Base-by-base conservation (phyloP, 805 yeast species). In the Candida arabinofermentans region DNA sequence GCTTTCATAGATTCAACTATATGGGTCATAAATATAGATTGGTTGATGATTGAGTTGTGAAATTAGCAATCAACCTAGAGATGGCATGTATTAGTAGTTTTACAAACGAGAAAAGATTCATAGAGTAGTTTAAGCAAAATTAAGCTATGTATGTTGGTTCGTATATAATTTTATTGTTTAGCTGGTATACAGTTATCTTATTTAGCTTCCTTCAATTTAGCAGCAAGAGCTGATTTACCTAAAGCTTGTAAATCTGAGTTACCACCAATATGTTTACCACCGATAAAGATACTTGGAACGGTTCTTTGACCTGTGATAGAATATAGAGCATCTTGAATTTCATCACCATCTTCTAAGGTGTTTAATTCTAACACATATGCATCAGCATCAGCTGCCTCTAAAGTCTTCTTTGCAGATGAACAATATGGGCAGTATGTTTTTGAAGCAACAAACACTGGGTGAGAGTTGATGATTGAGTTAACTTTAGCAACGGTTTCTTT, bases 261-360 rank as follows among this genome's bases (percentile, higher is more conserved):
- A 48, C 99, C 99, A 46, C 99, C 99, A 58, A 91, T 79, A 71
- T 89, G 96, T 67, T 90, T 75, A 47, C 96, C 96, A 36, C 74
- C 81, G 62, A 91, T 88, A 70, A 84, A 91, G 54, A 91, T 76
- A 63, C 85, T 89, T 48, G 99, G 99, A 48, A 91, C 98, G 30
- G 97, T 88, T 53, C 81, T 76, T 73, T 91, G 98, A 46, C 95
- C 93, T 30, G 95, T 86, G 46, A 88, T 65, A 60, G 83, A 79
- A 40, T 61, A 64, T 46, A 91, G 72, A 51, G 95, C 95, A 37
- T 70, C 82, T 69, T 90, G 97, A 53, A 89, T 77, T 24, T 82
- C 90, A 36, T 69, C 66, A 43, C 97, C 97, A 46, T 88, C 90
- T n/a, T 66, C 74, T 17, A 50, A 41, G 27, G 53, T 53, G 52